phyloP scores from a whole-genome alignment of 2,329 filamentous ascomycete species.

The Aspergillus terreus region DNA sequence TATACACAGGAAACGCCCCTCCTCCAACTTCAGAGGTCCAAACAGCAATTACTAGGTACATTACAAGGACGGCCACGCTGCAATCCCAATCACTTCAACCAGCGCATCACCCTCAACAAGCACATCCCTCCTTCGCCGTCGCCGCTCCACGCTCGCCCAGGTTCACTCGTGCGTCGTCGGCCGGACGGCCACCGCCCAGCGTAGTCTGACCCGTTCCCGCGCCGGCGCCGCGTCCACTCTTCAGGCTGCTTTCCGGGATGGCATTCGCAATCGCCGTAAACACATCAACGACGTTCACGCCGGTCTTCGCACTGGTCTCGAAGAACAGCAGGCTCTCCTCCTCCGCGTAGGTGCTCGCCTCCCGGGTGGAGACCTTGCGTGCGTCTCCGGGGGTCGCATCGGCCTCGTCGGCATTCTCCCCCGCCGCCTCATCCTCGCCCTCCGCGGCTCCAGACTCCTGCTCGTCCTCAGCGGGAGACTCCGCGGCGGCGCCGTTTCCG shows the following conservation, averaged over 20 bases:
- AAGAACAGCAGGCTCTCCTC: slow-evolving; percentile 94
- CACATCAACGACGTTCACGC: slow-evolving; percentile 88
- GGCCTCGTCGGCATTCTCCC: slow-evolving; percentile 52
- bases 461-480: slow-evolving; percentile 33
- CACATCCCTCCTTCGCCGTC: slow-evolving; percentile 85
- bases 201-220: slow-evolving; percentile 54
- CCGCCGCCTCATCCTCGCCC: slow-evolving; percentile 42
- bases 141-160: slow-evolving; percentile 69
- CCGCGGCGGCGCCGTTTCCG: slow-evolving; percentile 44
- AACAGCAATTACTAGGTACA: background rate
- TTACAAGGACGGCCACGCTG: background rate
- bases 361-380: slow-evolving; percentile 83
- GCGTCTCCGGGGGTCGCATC: slow-evolving; percentile 67
- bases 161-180: slow-evolving; percentile 68
- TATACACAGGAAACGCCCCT: background rate
- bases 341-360: slow-evolving; percentile 89
- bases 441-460: slow-evolving; percentile 29
- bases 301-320: slow-evolving; percentile 96
- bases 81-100: background rate
- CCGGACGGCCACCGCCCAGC: slow-evolving; percentile 52
- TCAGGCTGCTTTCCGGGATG: slow-evolving; percentile 93
- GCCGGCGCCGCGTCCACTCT: slow-evolving; percentile 74
- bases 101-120: slow-evolving; percentile 57
- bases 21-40: too few relatives aligned
- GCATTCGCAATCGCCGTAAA: slow-evolving; percentile 98